Conservation (phyloP, 257 asterid species). For the Jasminum sambac region DNA sequence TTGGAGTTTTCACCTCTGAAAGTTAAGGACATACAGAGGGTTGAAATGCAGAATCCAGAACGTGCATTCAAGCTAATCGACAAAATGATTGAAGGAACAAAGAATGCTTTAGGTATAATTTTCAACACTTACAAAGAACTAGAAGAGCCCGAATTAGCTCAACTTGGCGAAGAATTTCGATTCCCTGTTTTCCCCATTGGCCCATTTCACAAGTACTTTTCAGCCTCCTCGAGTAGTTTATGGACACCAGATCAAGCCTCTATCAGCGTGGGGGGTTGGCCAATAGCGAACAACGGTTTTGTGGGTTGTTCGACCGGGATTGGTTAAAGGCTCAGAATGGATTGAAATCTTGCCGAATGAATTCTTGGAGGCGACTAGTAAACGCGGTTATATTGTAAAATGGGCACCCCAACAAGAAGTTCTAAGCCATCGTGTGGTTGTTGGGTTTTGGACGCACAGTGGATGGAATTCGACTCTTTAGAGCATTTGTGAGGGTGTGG, state of each 20-base stretch:
- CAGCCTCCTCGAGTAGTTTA: constrained; percentile 40
- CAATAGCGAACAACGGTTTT: constrained; percentile 35
- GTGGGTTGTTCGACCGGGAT: constrained; percentile 53
- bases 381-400: neutral
- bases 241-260: constrained; percentile 40
- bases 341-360: neutral
- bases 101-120: constrained; percentile 28
- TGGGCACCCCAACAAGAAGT: no score
- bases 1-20: constrained; percentile 35
- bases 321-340: constrained; percentile 21
- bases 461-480: no score
- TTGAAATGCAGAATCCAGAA: constrained; percentile 13
- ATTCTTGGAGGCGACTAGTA: neutral
- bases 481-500: neutral
- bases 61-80: neutral
- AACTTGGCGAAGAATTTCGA: constrained; percentile 16
- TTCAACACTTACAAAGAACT: constrained; percentile 38
- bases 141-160: constrained; percentile 23
- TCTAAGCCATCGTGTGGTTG: no score
- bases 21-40: constrained; percentile 33
- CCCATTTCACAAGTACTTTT: constrained; percentile 37
- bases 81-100: constrained; percentile 26
- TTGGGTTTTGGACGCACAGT: no score
- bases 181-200: constrained; percentile 36
- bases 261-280: constrained; percentile 52